Conservation (phyloP, 345 rosid species). For the Bretschneidera sinensis region DNA sequence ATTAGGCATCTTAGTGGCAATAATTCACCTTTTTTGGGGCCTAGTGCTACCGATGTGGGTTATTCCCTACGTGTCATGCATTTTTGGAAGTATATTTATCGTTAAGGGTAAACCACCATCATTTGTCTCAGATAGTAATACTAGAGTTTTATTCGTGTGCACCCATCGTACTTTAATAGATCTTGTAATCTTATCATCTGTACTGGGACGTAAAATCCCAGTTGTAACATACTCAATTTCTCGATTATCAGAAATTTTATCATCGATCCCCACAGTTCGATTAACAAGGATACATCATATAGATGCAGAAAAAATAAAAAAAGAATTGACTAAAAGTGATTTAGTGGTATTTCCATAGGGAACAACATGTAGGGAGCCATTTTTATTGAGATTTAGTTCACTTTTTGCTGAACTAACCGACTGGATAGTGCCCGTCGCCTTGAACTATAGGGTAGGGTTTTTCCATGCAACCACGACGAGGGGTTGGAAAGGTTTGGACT, state of each 20-base stretch:
- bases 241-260: conserved; percentile 63
- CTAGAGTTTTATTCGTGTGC: conserved; percentile 85
- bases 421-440: conserved; percentile 82
- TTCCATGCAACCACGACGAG: conserved; percentile 94
- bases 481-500: conserved; percentile 88
- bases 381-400: conserved; percentile 72
- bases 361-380: conserved; percentile 92
- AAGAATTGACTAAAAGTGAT: conserved; percentile 52
- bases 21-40: conserved; percentile 42
- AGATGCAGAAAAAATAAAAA: conserved; percentile 63
- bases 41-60: conserved; percentile 57
- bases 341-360: conserved; percentile 89
- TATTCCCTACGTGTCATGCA: conserved; percentile 43
- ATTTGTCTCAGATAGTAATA: conserved; percentile 25
- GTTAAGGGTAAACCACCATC: conserved; percentile 79
- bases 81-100: conserved; percentile 54
- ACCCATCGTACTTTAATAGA: conserved; percentile 94
- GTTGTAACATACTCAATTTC: conserved; percentile 92
- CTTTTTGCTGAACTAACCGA: conserved; percentile 86
- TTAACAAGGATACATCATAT: conserved; percentile 62
- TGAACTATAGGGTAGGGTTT: conserved; percentile 87
- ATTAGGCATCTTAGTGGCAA: conserved; percentile 60
- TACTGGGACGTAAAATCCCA: conserved; percentile 65
- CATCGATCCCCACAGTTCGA: conserved; percentile 83
- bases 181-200: conserved; percentile 72